A percentile compares a stretch with the other conserved stretches of the same genome.
These are phyloP conservation scores for Didymosphaeria variabile DNA, from an alignment of 2,329 filamentous ascomycete species.

Conservation along the genomic window DNA sequence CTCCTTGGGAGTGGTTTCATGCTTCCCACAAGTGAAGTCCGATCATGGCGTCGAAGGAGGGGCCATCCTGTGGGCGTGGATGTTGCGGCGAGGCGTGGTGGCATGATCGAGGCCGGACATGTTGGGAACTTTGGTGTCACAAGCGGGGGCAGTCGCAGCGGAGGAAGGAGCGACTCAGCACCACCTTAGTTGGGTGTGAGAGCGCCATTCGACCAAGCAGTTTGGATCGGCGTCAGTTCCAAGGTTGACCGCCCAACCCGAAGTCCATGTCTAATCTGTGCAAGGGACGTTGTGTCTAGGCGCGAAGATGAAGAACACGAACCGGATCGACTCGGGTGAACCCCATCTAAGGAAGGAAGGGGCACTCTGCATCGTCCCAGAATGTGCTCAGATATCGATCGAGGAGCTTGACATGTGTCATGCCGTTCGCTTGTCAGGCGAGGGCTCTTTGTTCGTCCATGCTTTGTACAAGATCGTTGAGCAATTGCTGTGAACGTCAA, in stretches of 20 bases:
- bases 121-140: neutral
- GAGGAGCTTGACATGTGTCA: too few relatives aligned
- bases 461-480: too few relatives aligned
- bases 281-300: too few relatives aligned
- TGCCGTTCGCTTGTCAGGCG: too few relatives aligned
- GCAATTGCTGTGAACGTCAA: too few relatives aligned
- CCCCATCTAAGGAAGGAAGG: neutral
- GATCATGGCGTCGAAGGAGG: neutral
- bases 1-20: neutral
- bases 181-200: neutral
- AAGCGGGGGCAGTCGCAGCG: neutral
- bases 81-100: neutral
- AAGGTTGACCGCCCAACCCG: too few relatives aligned
- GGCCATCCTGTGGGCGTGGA: neutral
- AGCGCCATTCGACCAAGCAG: neutral
- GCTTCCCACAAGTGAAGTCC: neutral
- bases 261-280: too few relatives aligned
- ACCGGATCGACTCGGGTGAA: neutral
- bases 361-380: neutral
- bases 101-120: neutral
- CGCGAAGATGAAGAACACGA: too few relatives aligned
- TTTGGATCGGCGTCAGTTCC: neutral
- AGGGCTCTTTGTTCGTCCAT: too few relatives aligned
- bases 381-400: neutral
- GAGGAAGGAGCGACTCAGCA: slow-evolving; percentile 1